These are phyloP conservation scores for Sindora glabra DNA, from an alignment of 306 rosid species.

Conservation along the genomic window DNA sequence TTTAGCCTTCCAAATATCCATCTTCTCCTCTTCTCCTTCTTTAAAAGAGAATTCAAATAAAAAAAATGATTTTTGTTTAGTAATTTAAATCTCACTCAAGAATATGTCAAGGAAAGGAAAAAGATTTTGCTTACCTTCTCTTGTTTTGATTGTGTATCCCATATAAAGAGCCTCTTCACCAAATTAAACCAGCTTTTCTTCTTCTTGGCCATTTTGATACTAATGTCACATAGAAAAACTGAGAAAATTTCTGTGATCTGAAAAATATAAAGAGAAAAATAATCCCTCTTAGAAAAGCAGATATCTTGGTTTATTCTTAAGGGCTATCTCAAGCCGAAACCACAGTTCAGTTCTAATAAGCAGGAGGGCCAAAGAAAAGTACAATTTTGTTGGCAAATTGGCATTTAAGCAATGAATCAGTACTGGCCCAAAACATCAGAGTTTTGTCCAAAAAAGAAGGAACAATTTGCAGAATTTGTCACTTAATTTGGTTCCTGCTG, in stretches of 20 bases:
- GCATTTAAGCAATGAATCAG: slow-evolving; percentile 19
- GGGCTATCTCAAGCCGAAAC: no score
- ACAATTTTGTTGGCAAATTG: background rate
- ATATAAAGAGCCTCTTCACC: slow-evolving; percentile 58
- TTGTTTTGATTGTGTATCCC: slow-evolving; percentile 52
- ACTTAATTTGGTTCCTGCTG: slow-evolving; percentile 2
- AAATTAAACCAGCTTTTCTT: slow-evolving; percentile 75
- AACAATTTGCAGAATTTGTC: slow-evolving; percentile 21
- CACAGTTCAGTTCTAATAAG: slow-evolving; percentile 3
- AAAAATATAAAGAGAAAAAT: slow-evolving; percentile 18
- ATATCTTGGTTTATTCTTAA: slow-evolving; percentile 6
- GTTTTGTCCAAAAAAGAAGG: slow-evolving; percentile 21
- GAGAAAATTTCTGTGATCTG: slow-evolving; percentile 27
- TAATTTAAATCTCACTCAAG: slow-evolving; percentile 4
- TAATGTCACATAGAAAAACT: slow-evolving; percentile 22
- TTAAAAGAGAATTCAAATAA: no score
- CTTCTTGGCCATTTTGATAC: slow-evolving; percentile 70
- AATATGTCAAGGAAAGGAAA: background rate
- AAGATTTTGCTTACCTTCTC: slow-evolving; percentile 53
- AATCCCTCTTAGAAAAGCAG: slow-evolving; percentile 9
- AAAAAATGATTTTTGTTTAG: background rate
- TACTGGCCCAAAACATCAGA: slow-evolving; percentile 23
- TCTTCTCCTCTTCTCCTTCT: slow-evolving; percentile 79
- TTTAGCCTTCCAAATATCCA: slow-evolving; percentile 64
- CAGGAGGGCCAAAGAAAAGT: slow-evolving; percentile 17